Base-by-base conservation (phyloP, 2,329 filamentous ascomycete species). In the Aspergillus hortae region DNA sequence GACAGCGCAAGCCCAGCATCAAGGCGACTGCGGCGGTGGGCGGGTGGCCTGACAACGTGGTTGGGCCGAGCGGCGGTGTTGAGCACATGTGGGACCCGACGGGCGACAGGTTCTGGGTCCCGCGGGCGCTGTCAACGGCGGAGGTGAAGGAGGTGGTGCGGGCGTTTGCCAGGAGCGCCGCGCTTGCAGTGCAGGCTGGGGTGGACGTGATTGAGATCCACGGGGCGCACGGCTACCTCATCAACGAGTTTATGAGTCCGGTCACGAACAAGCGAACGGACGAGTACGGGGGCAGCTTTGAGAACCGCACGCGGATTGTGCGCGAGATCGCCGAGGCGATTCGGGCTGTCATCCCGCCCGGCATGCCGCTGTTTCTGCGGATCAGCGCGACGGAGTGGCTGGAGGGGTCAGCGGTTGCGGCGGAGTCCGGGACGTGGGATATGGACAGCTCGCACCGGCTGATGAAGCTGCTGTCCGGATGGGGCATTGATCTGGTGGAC, bases 191-290 rank as follows among this genome's bases (percentile, higher is more conserved):
- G 2, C 74, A 82, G 58, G 86, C 84, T 3, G 90, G 89, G 0
- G 81, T 91, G 47, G 89, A 95, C 65, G 78, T 85, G 4, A 86
- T 94, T 54, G 89, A 94, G 68, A 81, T 94, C 33, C 89, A 92
- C 72, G 81, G 78, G 54, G 89, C 88, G 0, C 89, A 92, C 64
- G 89, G 89, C 1, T 92, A 92, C 64, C 79, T 94, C 0, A 71
- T 92, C 1, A 82, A 86, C 62, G 68, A 77, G 6, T 92, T 92
- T 74, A 56, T 90, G 4, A 85, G 82, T 1, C 88, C 88, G 0
- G 80, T 81, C 1, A 79, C 79, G 19, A 94, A 94, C 70, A 73
- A 80, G 52, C 80, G 89, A 12, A 87, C 75, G 0, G 80, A 83
- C 59, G 62, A 69, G 42, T 83, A 78, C 61, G 72, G 77, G 45